Evolutionary conservation across 2,329 filamentous ascomycete species (phyloP).

Genomic region (Drechmeria coniospora): DNA sequence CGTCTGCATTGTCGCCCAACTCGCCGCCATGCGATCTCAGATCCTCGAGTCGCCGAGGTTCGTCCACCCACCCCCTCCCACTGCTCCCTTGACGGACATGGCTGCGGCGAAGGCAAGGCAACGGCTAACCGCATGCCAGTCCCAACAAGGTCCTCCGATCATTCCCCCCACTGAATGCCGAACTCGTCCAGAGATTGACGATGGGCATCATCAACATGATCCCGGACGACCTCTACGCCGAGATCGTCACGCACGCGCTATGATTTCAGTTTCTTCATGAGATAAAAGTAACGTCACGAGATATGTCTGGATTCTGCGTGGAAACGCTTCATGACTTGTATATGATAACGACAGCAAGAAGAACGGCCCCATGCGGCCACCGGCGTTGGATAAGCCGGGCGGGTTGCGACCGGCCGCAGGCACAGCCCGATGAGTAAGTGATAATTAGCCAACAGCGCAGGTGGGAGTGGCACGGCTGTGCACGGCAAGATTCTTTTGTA

Average conservation of each 20-base stretch:
- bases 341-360: no score
- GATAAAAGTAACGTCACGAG: no score
- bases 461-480: no score
- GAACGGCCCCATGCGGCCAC: no score
- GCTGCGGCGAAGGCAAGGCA: background rate
- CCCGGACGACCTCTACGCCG: conserved; percentile 75
- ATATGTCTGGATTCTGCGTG: background rate
- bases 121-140: conserved; percentile 32
- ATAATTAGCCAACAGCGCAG: no score
- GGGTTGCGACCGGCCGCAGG: no score
- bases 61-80: conserved; percentile 7
- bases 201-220: conserved; percentile 81
- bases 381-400: no score
- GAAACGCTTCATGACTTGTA: conserved; percentile 1
- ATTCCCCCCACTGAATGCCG: conserved; percentile 70
- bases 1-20: conserved; percentile 87
- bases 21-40: conserved; percentile 74
- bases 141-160: conserved; percentile 85
- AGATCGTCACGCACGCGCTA: conserved; percentile 77
- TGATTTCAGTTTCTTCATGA: no score
- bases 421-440: no score
- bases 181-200: conserved; percentile 70
- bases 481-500: no score
- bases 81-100: background rate
- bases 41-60: conserved; percentile 78